Evolutionary conservation across 495 filamentous ascomycete genomes (phyloP), one percentile per base, ranked within the genome.

Genomic region (Talaromyces wortmannii): DNA sequence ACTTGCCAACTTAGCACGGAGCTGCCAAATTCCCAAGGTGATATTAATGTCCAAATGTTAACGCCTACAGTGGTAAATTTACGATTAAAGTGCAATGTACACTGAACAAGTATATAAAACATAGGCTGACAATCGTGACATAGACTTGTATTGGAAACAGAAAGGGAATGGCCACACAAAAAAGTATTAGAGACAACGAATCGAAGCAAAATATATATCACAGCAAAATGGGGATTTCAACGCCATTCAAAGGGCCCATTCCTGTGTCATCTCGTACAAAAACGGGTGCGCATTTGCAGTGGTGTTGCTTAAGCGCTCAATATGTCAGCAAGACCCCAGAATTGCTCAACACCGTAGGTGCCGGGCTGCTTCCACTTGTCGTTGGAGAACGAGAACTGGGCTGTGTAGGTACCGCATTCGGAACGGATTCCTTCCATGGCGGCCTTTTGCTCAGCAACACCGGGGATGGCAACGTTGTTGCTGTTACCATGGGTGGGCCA

Each of bases 351-450:
- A 52, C 73, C 69, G 71, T 82, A 89, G 29, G 67, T 63, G 55
- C 88, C 90, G 45, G 77, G 66, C 30, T 68, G 50, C 84, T 95
- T 97, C 92, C 92, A 97, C 57, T 60, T 45, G 68, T 97, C 92
- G 59, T 95, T 76, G 60, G 74, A 72, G 73, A 78, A 95, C 49
- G 84, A 87, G 82, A 96, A 92, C 76, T 95, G 83, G 68, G 87
- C 81, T 55, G 79, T 78, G 66, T 80, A 75, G 60, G 68, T 66
- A 43, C 81, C 81, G 55, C 83, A 83, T 29, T 69, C 61, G 55
- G 72, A 62, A 57, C 75, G 60, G 59, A 96, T 90, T 31, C 75
- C 72, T 55, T 75, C 60, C 66, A 97, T 78, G 58, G 92, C 92
- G n/a, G 63, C 63, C 55, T 66, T 64, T 80, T 97, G 92, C 73